Percentiles rank a stretch among this genome's conserved stretches.
These are phyloP conservation scores for Melastoma malabathricum DNA, from an alignment of 345 rosid genomes.

Conservation along the genomic window DNA sequence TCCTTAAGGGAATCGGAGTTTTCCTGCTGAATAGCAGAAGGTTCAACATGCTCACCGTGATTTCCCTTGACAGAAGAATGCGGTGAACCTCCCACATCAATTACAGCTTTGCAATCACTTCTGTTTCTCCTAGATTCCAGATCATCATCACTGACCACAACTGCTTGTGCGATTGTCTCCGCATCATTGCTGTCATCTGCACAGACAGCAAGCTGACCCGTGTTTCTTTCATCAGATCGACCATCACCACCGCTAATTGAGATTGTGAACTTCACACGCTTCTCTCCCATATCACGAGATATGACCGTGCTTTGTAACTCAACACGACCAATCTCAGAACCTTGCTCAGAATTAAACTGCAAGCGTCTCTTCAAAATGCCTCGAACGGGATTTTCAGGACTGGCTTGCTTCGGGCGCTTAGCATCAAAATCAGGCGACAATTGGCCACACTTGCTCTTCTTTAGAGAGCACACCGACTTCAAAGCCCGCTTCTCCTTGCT, in stretches of 20 bases:
- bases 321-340: constrained; percentile 8
- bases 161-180: constrained; percentile 10
- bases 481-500: constrained; percentile 10
- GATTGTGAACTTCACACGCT: constrained; percentile 26
- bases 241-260: constrained; percentile 17
- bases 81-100: constrained; percentile 13
- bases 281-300: constrained; percentile 13
- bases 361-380: constrained; percentile 30
- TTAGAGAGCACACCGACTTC: constrained; percentile 12
- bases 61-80: constrained; percentile 2
- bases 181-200: constrained; percentile 7
- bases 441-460: constrained; percentile 12
- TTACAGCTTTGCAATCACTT: constrained; percentile 10
- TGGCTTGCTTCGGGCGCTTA: constrained; percentile 14
- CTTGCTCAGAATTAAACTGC: constrained; percentile 16
- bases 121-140: constrained; percentile 12
- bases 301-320: constrained; percentile 11
- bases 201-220: constrained; percentile 2
- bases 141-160: constrained; percentile 12
- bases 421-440: constrained; percentile 10
- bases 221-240: no score
- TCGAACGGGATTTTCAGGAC: constrained; percentile 14
- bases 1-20: constrained; percentile 12
- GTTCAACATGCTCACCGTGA: constrained; percentile 3
- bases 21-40: constrained; percentile 10